These are phyloP conservation scores for Thozetella sp. DNA, from an alignment of 495 filamentous ascomycete genomes.

Conservation along the genomic window DNA sequence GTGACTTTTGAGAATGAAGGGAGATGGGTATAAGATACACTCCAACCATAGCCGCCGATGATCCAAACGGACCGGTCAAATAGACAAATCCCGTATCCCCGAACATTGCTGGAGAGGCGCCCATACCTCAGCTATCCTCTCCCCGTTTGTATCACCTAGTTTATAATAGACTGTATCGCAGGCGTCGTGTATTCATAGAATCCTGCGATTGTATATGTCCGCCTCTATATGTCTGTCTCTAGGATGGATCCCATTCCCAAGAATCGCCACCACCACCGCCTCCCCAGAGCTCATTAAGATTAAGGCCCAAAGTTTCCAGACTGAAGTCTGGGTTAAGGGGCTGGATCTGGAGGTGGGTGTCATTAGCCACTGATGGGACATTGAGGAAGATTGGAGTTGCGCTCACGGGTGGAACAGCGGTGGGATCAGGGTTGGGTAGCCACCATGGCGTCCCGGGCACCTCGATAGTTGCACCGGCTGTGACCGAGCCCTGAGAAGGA, in stretches of 20 bases:
- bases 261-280: conserved; percentile 16
- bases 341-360: not conserved
- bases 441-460: conserved; percentile 30
- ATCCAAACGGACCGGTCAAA: too few relatives aligned
- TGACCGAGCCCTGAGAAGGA: conserved; percentile 3
- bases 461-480: conserved; percentile 10
- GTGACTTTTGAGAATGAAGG: too few relatives aligned
- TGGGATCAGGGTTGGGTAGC: conserved; percentile 21
- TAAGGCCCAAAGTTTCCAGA: conserved; percentile 24
- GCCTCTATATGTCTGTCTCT: too few relatives aligned
- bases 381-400: not conserved
- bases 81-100: too few relatives aligned
- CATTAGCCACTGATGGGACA: not conserved
- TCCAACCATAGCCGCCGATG: too few relatives aligned
- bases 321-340: conserved; percentile 23
- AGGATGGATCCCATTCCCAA: conserved; percentile 17
- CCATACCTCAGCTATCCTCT: too few relatives aligned
- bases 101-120: too few relatives aligned
- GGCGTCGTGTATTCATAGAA: too few relatives aligned
- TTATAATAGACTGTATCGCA: too few relatives aligned
- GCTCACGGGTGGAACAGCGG: conserved; percentile 18
- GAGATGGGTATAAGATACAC: too few relatives aligned
- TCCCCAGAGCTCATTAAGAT: conserved; percentile 35
- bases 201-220: too few relatives aligned
- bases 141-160: too few relatives aligned